Percentiles rank a stretch among this genome's conserved stretches.
These are phyloP conservation scores for Fraxinus xanthoxyloides DNA, from an alignment of 305 asterid species.

Conservation along the genomic window DNA sequence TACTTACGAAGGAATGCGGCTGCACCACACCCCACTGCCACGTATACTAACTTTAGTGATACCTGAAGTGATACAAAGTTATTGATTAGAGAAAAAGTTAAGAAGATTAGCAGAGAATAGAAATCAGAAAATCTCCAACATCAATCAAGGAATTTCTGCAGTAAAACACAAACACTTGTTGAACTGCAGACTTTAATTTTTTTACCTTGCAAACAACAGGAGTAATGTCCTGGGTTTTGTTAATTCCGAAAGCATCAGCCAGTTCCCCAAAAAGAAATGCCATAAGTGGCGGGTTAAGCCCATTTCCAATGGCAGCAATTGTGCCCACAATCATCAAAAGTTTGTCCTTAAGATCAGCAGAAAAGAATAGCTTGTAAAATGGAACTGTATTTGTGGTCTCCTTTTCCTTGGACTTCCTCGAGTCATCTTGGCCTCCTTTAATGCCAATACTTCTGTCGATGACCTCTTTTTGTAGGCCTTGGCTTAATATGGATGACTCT, in stretches of 20 bases:
- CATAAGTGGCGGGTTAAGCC: slow-evolving; percentile 69
- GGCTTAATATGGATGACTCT: not conserved
- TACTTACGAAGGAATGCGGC: slow-evolving; percentile 79
- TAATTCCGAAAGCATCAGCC: slow-evolving; percentile 63
- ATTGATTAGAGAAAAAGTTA: not conserved
- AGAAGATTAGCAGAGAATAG: not conserved
- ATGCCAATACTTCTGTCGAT: not conserved
- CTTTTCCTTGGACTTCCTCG: slow-evolving; percentile 18
- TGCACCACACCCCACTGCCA: slow-evolving; percentile 68
- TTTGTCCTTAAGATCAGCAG: slow-evolving; percentile 60
- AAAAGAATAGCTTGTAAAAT: slow-evolving; percentile 65
- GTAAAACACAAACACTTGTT: not conserved
- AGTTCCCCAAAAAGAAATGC: slow-evolving; percentile 75
- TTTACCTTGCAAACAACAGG: slow-evolving; percentile 52
- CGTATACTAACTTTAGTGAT: slow-evolving; percentile 58
- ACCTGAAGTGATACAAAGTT: slow-evolving; percentile 31
- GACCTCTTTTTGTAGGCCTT: not conserved
- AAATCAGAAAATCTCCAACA: not conserved
- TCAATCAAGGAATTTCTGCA: not conserved
- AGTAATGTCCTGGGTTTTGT: slow-evolving; percentile 29
- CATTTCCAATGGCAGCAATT: slow-evolving; percentile 68
- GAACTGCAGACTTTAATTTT: not conserved
- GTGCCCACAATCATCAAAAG: slow-evolving; percentile 65
- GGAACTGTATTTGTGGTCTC: slow-evolving; percentile 44
- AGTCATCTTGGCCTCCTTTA: slow-evolving; percentile 1